phyloP scores from a whole-genome alignment of 345 rosid genomes.

The Ceriops tagal region DNA sequence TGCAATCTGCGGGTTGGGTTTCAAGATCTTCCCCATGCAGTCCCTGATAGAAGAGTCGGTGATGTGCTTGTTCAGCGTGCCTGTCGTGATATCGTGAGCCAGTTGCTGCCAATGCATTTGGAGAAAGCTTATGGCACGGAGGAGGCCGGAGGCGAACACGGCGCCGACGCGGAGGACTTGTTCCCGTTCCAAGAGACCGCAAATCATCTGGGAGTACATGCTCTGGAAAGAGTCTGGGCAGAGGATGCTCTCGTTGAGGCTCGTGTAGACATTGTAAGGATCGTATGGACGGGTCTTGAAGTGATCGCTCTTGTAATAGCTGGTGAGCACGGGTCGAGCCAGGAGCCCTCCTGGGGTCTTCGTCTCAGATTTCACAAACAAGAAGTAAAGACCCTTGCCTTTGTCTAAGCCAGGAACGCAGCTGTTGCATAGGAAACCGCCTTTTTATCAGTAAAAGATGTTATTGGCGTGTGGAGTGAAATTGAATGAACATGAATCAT shows the following conservation, averaged over 20 bases:
- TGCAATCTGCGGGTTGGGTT: conserved; percentile 26
- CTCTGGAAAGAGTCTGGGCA: conserved; percentile 44
- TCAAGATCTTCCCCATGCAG: conserved; percentile 24
- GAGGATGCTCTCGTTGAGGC: conserved; percentile 40
- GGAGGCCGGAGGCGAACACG: conserved; percentile 41
- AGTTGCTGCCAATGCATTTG: conserved; percentile 33
- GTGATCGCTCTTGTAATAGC: conserved; percentile 43
- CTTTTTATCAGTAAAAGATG: neutral
- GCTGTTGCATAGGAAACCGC: conserved; percentile 35
- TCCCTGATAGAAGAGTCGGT: conserved; percentile 28
- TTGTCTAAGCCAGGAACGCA: conserved; percentile 83
- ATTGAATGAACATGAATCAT: conserved; percentile 4
- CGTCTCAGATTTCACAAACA: conserved; percentile 39
- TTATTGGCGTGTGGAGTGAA: conserved; percentile 1
- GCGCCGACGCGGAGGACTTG: conserved; percentile 42
- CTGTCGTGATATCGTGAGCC: conserved; percentile 28
- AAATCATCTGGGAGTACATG: conserved; percentile 41
- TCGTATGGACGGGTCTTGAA: conserved; percentile 37
- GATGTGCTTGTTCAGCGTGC: conserved; percentile 25
- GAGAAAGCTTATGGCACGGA: conserved; percentile 42
- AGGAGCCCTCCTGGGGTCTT: conserved; percentile 38
- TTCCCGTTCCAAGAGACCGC: conserved; percentile 31
- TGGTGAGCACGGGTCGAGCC: conserved; percentile 45
- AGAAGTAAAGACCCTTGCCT: conserved; percentile 73
- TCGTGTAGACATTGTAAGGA: conserved; percentile 39